Base-by-base conservation (phyloP, 441 rosid species). In the Omphalea diandra region DNA sequence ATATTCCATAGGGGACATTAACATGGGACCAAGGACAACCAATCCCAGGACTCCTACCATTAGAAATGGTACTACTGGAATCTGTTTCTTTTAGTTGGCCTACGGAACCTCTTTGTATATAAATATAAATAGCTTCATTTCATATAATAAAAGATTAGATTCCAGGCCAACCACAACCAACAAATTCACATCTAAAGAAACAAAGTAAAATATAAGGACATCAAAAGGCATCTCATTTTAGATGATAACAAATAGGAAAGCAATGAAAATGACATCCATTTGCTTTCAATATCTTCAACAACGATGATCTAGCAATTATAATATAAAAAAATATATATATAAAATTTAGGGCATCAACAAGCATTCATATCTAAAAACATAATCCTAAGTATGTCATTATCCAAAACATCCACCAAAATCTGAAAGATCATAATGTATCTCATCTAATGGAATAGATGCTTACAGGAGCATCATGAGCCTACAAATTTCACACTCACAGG, bases 41-140 rank as follows among this genome's bases (percentile, higher is more conserved):
- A 76, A 27, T 11, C 86, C 85, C 18, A 80, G 31, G 9, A 63
- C 74, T 47, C 85, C 90, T 61, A 82, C 88, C 64, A 83, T 65
- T 9, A 83, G 65, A 43, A 49, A 75, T 3, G 88, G 90, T 0
- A 83, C 84, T 27, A 83, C 3, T 32, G 88, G 87, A 53, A 41
- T 14, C n/a, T 47, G 53, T 22, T 55, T 50, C 68, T 70, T 44
- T 75, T 82, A 73, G 80, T 67, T 76, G 65, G 79, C 57, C 77
- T 17, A 64, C 44, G n/a, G 66, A 36, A 40, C 46, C 33, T 38
- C 65, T 20, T 47, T 27, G 35, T 22, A 33, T 54, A n/a, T 58
- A 35, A 46, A 17, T 27, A 12, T 40, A 44, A 32, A 58, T 67
- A 43, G n/a, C n/a, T n/a, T n/a, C n/a, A n/a, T n/a, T 50, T 24